Percentiles rank a stretch among this genome's conserved stretches.
Conservation (phyloP, 2,329 filamentous ascomycete genomes). For the Hypoxylon sp. region DNA sequence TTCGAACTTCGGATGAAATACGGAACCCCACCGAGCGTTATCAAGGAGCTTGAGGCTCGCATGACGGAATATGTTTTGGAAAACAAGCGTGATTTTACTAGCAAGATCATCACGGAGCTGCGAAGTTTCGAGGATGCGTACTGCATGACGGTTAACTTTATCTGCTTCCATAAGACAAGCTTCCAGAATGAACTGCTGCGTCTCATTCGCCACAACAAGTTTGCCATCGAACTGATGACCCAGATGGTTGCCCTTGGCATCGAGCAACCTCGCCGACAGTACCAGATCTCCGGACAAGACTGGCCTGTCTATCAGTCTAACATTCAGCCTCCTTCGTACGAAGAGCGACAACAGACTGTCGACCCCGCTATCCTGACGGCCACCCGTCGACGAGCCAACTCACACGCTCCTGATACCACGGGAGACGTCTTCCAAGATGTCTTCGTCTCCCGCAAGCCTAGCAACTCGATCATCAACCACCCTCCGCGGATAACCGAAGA, state of each 20-base stretch:
- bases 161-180: slow-evolving; percentile 98
- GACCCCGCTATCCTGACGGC: slow-evolving; percentile 49
- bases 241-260: slow-evolving; percentile 88
- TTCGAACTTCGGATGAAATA: slow-evolving; percentile 89
- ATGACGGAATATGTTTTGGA: slow-evolving; percentile 86
- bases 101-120: slow-evolving; percentile 88
- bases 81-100: slow-evolving; percentile 91
- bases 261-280: slow-evolving; percentile 83
- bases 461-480: slow-evolving; percentile 36
- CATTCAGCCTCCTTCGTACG: slow-evolving; percentile 54
- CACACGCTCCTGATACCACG: slow-evolving; percentile 46
- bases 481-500: slow-evolving; percentile 52
- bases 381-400: slow-evolving; percentile 50
- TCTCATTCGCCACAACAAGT: slow-evolving; percentile 91
- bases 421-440: slow-evolving; percentile 62
- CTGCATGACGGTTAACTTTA: slow-evolving; percentile 88
- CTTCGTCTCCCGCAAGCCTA: slow-evolving; percentile 59
- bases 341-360: slow-evolving; percentile 42
- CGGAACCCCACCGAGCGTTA: slow-evolving; percentile 84
- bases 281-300: slow-evolving; percentile 76
- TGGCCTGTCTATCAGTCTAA: slow-evolving; percentile 73
- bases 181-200: slow-evolving; percentile 96
- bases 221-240: slow-evolving; percentile 91
- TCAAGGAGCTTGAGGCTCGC: slow-evolving; percentile 83
- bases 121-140: slow-evolving; percentile 85